A percentile compares a stretch with the other conserved stretches of the same genome.
phyloP scores from a whole-genome alignment of 495 filamentous ascomycete genomes.

The Cetradonia linearis region DNA sequence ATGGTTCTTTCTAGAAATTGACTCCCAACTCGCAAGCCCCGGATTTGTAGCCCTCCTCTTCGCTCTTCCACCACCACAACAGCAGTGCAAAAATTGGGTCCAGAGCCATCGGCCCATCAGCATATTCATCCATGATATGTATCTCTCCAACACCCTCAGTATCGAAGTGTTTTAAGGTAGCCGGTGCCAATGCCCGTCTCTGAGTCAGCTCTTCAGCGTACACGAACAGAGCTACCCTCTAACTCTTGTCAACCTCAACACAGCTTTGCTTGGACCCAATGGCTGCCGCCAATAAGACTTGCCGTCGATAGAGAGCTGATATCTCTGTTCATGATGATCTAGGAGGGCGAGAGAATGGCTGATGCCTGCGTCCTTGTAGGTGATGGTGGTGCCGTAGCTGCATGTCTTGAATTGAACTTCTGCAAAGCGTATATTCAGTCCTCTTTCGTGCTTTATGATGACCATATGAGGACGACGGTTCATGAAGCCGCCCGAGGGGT shows the following conservation, averaged over 20 bases:
- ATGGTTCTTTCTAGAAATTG: neutral
- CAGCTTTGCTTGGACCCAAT: constrained; percentile 71
- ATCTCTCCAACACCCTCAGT: constrained; percentile 13
- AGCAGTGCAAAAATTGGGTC: constrained; percentile 17
- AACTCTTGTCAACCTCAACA: constrained; percentile 61
- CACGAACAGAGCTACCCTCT: constrained; percentile 48
- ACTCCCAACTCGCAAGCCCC: neutral
- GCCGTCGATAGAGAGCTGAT: constrained; percentile 28
- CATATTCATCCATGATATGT: constrained; percentile 11
- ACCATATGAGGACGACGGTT: constrained; percentile 18
- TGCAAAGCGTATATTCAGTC: neutral
- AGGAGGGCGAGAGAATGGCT: constrained; percentile 23
- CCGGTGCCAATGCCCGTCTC: neutral
- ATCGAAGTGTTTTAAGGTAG: neutral
- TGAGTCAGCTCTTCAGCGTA: constrained; percentile 16
- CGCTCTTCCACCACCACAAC: constrained; percentile 14
- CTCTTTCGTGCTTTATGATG: constrained; percentile 5
- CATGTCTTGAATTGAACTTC: constrained; percentile 72
- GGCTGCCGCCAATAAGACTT: constrained; percentile 77
- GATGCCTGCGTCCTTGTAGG: constrained; percentile 41
- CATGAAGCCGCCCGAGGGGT: constrained; percentile 30
- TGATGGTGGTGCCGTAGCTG: constrained; percentile 74
- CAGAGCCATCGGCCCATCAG: neutral
- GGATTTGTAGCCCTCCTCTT: constrained; percentile 8
- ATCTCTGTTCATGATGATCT: constrained; percentile 48